Base-by-base conservation (phyloP, 2,329 filamentous ascomycete species). In the Fusarium dimerum region DNA sequence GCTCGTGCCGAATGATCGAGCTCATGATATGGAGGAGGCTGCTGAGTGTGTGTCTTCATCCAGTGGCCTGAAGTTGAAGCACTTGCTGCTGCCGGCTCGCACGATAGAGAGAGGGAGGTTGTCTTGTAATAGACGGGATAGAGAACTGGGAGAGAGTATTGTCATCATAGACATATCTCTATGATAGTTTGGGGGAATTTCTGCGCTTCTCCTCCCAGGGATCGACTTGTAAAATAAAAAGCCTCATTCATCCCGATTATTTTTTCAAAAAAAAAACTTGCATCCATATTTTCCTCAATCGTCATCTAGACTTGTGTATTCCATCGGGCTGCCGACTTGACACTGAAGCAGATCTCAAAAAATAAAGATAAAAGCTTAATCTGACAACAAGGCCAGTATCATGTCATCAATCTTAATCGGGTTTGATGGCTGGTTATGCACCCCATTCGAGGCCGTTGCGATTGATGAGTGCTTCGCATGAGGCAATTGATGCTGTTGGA, bases 201-300 rank as follows among this genome's bases (percentile, higher is more conserved):
- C 66, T 65, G 57, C 63, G 58, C 65, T 64, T 60, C 66, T 67
- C 59, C 66, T 66, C 63, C 60, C 61, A 57, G 66, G 66, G 69
- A 71, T 62, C 61, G 63, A 69, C 66, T 69, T 74, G 72, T 74
- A 74, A 73, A 74, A 72, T 74, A 72, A 73, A 71, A 73, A 72
- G 66, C 66, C 68, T 72, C 70, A 70, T 70, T 70, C 67, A 69
- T 70, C 69, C 68, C 66, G 65, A 59, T 68, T 68, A 65, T 68
- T 68, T 64, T 63, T 4, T 26, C 20, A 26, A 26, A 26, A 26
- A 26, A 26, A 26, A 26, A 64, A 59, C 63, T 53, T 54, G 67
- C 52, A 61, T 66, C 67, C 62, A 65, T 52, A 63, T 64, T 70
- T 64, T 59, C 55, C 65, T 66, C 57, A 65, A 57, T 52, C 52